Conservation (phyloP, 495 filamentous ascomycete genomes). For the Trichoderma erinaceum region DNA sequence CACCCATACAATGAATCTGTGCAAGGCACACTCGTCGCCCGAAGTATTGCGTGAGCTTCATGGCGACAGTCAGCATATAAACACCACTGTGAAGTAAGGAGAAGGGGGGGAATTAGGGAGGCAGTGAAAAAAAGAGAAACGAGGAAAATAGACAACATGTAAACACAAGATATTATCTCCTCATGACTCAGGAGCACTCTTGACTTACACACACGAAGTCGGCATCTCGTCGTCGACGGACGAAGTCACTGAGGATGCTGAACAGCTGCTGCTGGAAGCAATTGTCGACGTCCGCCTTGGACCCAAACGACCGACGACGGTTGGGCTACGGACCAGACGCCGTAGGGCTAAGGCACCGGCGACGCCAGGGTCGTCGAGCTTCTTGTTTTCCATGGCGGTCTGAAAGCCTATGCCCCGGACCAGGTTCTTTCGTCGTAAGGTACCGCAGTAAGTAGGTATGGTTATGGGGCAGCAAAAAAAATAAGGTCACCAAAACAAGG, state of each 20-base stretch:
- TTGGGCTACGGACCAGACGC: constrained; percentile 10
- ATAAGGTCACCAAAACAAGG: neutral
- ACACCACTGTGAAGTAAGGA: neutral
- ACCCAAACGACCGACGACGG: constrained; percentile 1
- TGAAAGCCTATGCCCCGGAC: neutral
- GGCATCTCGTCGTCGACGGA: constrained; percentile 10
- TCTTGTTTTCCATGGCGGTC: constrained; percentile 14
- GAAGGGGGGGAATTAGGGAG: neutral
- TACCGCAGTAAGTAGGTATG: neutral
- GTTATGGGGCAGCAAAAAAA: neutral
- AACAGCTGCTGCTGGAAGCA: neutral
- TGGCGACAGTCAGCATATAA: neutral
- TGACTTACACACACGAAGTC: constrained; percentile 7
- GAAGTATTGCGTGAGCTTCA: constrained; percentile 28
- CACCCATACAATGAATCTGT: constrained; percentile 46
- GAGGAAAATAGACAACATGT: neutral
- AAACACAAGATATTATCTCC: neutral
- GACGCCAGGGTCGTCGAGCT: constrained; percentile 1
- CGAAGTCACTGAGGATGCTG: constrained; percentile 10
- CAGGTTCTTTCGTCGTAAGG: too few species aligned
- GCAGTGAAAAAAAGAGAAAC: neutral
- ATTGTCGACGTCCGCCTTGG: constrained; percentile 9
- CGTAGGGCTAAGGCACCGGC: constrained; percentile 3
- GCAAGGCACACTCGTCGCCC: constrained; percentile 39
- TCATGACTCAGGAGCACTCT: neutral